A percentile compares a stretch with the other conserved stretches of the same genome.
Conservation (phyloP, 1,139 yeast species). For the Yamadazyma songkhlaensis region DNA sequence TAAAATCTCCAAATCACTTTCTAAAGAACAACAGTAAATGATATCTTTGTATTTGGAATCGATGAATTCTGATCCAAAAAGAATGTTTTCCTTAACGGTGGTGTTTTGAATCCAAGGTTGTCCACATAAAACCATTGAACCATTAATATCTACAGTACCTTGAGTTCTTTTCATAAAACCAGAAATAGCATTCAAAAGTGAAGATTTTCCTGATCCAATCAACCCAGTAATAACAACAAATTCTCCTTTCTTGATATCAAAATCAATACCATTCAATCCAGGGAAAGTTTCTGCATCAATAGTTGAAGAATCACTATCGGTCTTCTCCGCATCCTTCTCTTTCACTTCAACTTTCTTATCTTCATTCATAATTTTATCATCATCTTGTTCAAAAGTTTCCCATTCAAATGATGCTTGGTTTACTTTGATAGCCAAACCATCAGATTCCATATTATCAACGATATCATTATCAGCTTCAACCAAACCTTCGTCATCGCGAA, state of each 20-base stretch:
- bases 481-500: constrained; percentile 22
- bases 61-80: constrained; percentile 29
- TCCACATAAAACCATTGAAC: constrained; percentile 46
- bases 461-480: constrained; percentile 9
- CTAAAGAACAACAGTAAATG: constrained; percentile 34
- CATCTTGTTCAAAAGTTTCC: constrained; percentile 38
- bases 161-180: constrained; percentile 50
- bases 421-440: constrained; percentile 14
- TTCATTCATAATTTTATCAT: constrained; percentile 6
- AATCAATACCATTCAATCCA: constrained; percentile 29
- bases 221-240: constrained; percentile 69
- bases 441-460: constrained; percentile 16
- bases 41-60: constrained; percentile 26
- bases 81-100: constrained; percentile 39
- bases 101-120: constrained; percentile 49
- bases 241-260: constrained; percentile 52
- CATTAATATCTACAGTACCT: constrained; percentile 41
- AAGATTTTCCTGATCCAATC: constrained; percentile 72
- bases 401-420: constrained; percentile 33
- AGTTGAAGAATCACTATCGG: constrained; percentile 4
- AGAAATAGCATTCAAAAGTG: constrained; percentile 52
- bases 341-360: constrained; percentile 5
- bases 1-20: constrained; percentile 34
- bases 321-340: constrained; percentile 3
- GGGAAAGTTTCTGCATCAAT: constrained; percentile 7